Evolutionary conservation across 2,329 filamentous ascomycete genomes (phyloP).

Genomic region (Neopestalotiopsis rosae): DNA sequence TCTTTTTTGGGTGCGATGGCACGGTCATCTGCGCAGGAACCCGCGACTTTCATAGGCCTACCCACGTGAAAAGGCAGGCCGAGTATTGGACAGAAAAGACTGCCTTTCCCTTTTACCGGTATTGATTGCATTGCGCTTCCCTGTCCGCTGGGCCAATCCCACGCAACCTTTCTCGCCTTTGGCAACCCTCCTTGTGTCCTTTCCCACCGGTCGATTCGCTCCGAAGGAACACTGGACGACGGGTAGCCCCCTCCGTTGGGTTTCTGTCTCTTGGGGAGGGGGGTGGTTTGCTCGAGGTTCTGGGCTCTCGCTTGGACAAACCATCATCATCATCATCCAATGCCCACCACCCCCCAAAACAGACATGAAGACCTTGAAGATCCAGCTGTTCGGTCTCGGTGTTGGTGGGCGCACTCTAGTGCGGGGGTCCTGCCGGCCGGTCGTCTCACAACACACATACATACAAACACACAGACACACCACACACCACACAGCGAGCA

Average conservation of each 20-base stretch:
- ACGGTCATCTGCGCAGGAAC: conserved; percentile 43
- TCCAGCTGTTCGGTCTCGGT: conserved; percentile 16
- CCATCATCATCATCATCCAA: no score
- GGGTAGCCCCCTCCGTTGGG: neutral
- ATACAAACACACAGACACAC: neutral
- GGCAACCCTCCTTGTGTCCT: neutral
- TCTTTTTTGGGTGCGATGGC: neutral
- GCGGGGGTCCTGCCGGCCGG: neutral
- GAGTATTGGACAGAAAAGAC: neutral
- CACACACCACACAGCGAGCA: no score
- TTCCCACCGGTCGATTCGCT: neutral
- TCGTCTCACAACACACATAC: conserved; percentile 1
- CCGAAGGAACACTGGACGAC: neutral
- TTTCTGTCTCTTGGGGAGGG: neutral
- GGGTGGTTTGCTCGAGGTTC: no score
- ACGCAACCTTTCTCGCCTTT: neutral
- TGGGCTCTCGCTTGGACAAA: no score
- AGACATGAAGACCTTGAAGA: neutral
- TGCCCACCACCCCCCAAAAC: no score
- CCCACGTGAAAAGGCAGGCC: conserved; percentile 9
- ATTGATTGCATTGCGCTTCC: neutral
- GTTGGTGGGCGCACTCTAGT: conserved; percentile 8
- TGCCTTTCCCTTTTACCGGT: neutral
- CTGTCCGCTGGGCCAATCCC: neutral
- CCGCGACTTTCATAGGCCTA: conserved; percentile 36